A percentile compares a stretch with the other conserved stretches of the same genome.
phyloP scores from a whole-genome alignment of 2,329 filamentous ascomycete species.

The Sporothrix pseudoabietina region DNA sequence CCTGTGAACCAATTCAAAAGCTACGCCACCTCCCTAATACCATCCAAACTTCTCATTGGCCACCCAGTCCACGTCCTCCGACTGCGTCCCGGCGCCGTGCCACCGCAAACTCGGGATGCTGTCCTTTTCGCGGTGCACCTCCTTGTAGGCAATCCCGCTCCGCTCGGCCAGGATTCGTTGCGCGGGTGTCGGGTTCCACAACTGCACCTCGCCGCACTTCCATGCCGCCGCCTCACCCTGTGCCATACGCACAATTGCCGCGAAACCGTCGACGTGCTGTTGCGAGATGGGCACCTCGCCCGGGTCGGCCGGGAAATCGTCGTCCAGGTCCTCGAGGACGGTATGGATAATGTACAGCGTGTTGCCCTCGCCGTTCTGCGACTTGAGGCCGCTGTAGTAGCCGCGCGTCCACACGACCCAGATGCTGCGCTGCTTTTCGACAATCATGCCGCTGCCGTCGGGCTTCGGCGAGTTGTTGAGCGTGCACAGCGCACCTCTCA shows the following conservation, averaged over 20 bases:
- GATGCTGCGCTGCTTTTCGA: slow-evolving; percentile 53
- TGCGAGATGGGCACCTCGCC: slow-evolving; percentile 29
- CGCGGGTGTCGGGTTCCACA: slow-evolving; percentile 77
- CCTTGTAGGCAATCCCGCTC: slow-evolving; percentile 52
- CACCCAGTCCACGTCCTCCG: slow-evolving; percentile 66
- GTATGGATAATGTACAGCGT: slow-evolving; percentile 70
- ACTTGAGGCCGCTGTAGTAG: slow-evolving; percentile 60
- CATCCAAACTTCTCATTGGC: slow-evolving; percentile 77
- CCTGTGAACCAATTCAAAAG: neutral
- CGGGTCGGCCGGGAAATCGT: slow-evolving; percentile 46
- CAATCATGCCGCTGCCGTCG: neutral
- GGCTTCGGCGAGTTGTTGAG: slow-evolving; percentile 45
- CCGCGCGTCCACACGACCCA: slow-evolving; percentile 75
- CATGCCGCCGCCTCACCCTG: slow-evolving; percentile 71
- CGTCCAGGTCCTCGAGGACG: slow-evolving; percentile 61
- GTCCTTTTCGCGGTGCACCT: slow-evolving; percentile 61
- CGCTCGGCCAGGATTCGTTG: slow-evolving; percentile 52
- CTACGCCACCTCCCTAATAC: slow-evolving; percentile 39
- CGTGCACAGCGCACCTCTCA: slow-evolving; percentile 71
- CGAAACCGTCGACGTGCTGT: slow-evolving; percentile 57
- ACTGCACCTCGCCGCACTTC: slow-evolving; percentile 68
- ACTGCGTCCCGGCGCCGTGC: slow-evolving; percentile 58
- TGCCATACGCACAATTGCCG: slow-evolving; percentile 66
- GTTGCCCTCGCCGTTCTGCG: slow-evolving; percentile 56
- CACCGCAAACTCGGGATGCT: slow-evolving; percentile 74